These are phyloP conservation scores for Blastomyces gilchristii DNA, from an alignment of 2,329 filamentous ascomycete species.

Conservation along the genomic window DNA sequence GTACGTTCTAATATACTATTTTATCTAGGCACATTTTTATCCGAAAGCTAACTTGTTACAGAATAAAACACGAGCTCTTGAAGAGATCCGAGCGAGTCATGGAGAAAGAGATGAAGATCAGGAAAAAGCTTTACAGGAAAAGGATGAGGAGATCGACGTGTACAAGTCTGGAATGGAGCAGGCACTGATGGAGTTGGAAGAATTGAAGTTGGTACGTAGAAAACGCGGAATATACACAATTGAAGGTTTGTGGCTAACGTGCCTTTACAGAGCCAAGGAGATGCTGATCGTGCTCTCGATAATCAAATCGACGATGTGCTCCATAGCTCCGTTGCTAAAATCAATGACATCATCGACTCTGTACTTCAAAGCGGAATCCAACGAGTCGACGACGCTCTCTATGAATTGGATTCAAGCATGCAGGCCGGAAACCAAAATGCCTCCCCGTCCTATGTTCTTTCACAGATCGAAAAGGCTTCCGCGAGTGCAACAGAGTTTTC, in stretches of 20 bases:
- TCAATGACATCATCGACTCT: slow-evolving; percentile 95
- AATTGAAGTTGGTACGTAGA: slow-evolving; percentile 53
- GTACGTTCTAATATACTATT: slow-evolving; percentile 22
- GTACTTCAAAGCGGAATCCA: slow-evolving; percentile 88
- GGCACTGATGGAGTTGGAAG: slow-evolving; percentile 82
- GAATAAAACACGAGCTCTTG: slow-evolving; percentile 76
- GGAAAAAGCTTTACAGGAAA: slow-evolving; percentile 75
- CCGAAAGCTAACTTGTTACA: slow-evolving; percentile 31
- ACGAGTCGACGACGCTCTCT: slow-evolving; percentile 89
- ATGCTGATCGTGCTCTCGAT: slow-evolving; percentile 70
- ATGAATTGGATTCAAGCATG: slow-evolving; percentile 96
- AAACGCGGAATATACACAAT: not conserved
- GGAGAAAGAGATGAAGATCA: slow-evolving; percentile 76
- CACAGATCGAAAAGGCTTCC: slow-evolving; percentile 93
- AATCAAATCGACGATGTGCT: slow-evolving; percentile 86
- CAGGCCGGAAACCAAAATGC: slow-evolving; percentile 98
- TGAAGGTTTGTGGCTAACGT: not conserved
- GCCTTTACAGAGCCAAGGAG: slow-evolving; percentile 52
- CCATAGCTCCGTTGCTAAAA: slow-evolving; percentile 76
- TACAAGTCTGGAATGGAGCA: slow-evolving; percentile 98
- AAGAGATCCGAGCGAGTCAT: slow-evolving; percentile 68
- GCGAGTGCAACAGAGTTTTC: slow-evolving; percentile 94
- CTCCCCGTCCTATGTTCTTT: slow-evolving; percentile 85
- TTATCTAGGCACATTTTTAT: not conserved
- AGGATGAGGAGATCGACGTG: slow-evolving; percentile 95